Base-by-base conservation (phyloP, 352 stramenopile species). In the Globisporangium emineosum region DNA sequence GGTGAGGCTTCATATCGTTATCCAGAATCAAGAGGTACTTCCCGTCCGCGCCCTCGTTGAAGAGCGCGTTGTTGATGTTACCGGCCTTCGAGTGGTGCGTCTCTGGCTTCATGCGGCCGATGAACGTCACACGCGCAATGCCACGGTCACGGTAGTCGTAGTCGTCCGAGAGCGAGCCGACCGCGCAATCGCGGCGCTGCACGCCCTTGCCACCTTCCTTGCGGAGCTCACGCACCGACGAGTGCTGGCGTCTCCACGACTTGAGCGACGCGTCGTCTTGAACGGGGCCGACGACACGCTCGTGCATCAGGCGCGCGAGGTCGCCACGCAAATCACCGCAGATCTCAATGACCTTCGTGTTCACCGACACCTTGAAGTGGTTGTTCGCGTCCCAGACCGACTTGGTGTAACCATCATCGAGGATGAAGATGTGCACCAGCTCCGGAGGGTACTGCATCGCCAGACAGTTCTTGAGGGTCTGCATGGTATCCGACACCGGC, bases 1-100 rank as follows among this genome's bases (percentile, higher is more conserved):
- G 84, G 55, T 96, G 88, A 51, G 88, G 88, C 76, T 96, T 93
- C 88, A 97, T 97, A 78, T 97, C 88, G 72, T 94, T 96, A 91
- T 97, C 89, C 42, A 97, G 66, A 83, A 97, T 96, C 51, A 97
- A 66, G 59, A 96, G 64, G 79, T 96, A 96, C 68, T 94, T 91
- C 72, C 88, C 89, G 50, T 90, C 81, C 0, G 87, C 86, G 53
- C 89, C 89, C 79, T 97, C 89, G 72, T 97, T 96, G 66, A 94
- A 95, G 43, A 97, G 62, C 9, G 67, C 72, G 64, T 97, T 97
- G 81, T 97, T 97, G 66, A 97, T 94, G 83, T 97, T 97, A 77
- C 89, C 89, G 55, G 89, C 89, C 76, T 97, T 97, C 30, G 88
- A 94, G 80, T 97, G 86, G 65, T 97, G 89, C 60, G 77, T 82